Evolutionary conservation across 495 filamentous ascomycete genomes (phyloP).

Genomic region (Lophiotrema nucula): DNA sequence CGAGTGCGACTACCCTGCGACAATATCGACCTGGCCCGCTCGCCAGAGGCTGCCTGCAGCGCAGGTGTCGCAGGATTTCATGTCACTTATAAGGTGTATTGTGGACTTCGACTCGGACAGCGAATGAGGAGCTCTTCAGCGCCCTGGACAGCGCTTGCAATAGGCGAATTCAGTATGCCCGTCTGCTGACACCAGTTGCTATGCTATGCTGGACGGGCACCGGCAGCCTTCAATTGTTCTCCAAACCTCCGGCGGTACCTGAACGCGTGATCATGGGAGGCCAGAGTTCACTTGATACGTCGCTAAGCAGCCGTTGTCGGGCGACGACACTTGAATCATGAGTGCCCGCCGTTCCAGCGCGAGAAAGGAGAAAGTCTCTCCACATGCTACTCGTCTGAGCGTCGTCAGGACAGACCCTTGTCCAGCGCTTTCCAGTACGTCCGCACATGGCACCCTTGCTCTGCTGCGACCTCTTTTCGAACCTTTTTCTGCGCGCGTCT

Average conservation of each 20-base stretch:
- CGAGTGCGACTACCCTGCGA: not conserved
- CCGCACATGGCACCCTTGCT: constrained; percentile 31
- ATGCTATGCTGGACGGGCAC: too few relatives aligned
- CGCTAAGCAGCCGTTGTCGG: constrained; percentile 4
- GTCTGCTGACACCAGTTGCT: too few relatives aligned
- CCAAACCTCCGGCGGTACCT: not conserved
- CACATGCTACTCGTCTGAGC: too few relatives aligned
- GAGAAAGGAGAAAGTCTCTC: too few relatives aligned
- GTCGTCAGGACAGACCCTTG: constrained; percentile 1
- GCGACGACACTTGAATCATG: constrained; percentile 4
- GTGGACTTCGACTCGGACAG: too few relatives aligned
- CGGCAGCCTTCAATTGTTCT: constrained; percentile 3
- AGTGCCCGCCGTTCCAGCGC: not conserved
- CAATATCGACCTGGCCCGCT: constrained; percentile 11
- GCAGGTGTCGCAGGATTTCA: too few relatives aligned
- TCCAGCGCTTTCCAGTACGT: constrained; percentile 7
- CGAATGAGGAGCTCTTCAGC: too few relatives aligned
- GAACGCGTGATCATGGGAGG: too few relatives aligned
- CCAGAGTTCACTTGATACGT: not conserved
- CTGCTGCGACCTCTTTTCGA: constrained; percentile 13
- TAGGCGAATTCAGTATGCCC: too few relatives aligned
- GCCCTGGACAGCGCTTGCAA: too few relatives aligned
- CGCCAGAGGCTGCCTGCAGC: constrained; percentile 15
- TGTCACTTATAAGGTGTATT: too few relatives aligned
- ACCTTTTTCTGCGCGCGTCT: not conserved